phyloP scores from a whole-genome alignment of 306 rosid genomes.

The Sesbania bispinosa region DNA sequence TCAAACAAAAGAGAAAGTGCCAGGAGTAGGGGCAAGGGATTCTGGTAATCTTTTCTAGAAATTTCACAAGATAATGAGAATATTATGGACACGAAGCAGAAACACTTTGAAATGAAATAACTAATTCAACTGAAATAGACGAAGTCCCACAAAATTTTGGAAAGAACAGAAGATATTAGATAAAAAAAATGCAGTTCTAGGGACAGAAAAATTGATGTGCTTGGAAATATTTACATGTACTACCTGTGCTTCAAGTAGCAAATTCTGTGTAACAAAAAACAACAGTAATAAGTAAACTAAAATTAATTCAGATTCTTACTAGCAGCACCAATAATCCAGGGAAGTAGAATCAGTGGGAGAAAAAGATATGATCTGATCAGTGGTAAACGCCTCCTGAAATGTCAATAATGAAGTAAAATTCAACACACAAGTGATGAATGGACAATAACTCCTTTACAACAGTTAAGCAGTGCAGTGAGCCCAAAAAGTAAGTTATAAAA shows the following conservation, averaged over 20 bases:
- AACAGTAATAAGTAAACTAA: background rate
- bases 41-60: background rate
- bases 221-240: background rate
- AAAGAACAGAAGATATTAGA: background rate
- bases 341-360: constrained; percentile 75
- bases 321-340: constrained; percentile 79
- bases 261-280: constrained; percentile 4
- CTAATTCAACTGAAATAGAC: background rate
- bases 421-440: background rate
- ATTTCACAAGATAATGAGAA: background rate
- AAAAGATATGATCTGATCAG: constrained; percentile 67
- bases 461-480: background rate
- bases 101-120: constrained; percentile 11
- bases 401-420: constrained; percentile 16
- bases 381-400: constrained; percentile 93
- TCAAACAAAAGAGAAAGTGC: background rate
- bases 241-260: constrained; percentile 3
- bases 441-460: constrained; percentile 11
- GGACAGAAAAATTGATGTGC: background rate
- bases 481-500: background rate
- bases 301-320: constrained; percentile 71
- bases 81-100: background rate
- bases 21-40: background rate
- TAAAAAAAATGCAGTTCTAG: background rate
- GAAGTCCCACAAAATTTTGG: background rate